Conservation (phyloP, 192 early-diverging fungal species). For the Coemansia sp. region DNA sequence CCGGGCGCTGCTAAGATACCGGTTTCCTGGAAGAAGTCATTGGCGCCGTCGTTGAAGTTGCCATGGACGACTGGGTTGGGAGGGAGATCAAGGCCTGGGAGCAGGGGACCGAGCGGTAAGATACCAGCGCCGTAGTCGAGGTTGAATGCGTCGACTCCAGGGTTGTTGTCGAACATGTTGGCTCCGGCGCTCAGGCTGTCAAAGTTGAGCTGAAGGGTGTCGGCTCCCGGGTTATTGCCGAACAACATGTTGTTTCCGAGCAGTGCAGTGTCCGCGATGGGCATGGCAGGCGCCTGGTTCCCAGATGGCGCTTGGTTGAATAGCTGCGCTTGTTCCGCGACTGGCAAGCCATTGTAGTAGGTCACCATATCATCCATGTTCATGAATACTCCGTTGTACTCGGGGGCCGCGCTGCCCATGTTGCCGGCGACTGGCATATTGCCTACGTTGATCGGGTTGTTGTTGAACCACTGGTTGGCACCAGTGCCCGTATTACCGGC, state of each 20-base stretch:
- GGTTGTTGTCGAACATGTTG: too few species aligned
- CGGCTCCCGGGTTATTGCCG: too few species aligned
- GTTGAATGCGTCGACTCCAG: neutral
- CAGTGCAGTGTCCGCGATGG: neutral
- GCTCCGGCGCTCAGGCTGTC: too few species aligned
- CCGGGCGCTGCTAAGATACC: too few species aligned
- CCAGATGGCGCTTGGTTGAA: neutral
- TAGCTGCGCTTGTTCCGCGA: too few species aligned
- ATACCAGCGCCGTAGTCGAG: neutral
- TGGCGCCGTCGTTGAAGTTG: too few species aligned
- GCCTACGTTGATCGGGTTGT: too few species aligned
- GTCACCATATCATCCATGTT: neutral
- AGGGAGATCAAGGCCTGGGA: neutral
- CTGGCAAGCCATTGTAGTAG: neutral
- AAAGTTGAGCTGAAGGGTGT: too few species aligned
- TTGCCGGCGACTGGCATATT: neutral
- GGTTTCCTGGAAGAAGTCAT: too few species aligned
- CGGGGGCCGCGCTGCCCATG: neutral
- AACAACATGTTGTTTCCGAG: neutral
- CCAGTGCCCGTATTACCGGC: too few species aligned
- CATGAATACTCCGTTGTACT: neutral
- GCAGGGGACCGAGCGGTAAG: neutral
- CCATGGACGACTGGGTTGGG: neutral
- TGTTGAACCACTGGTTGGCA: too few species aligned
- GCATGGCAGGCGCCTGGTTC: neutral